Base-by-base conservation (phyloP, 768 basidiomycete genomes). In the Amylocystis lapponica region DNA sequence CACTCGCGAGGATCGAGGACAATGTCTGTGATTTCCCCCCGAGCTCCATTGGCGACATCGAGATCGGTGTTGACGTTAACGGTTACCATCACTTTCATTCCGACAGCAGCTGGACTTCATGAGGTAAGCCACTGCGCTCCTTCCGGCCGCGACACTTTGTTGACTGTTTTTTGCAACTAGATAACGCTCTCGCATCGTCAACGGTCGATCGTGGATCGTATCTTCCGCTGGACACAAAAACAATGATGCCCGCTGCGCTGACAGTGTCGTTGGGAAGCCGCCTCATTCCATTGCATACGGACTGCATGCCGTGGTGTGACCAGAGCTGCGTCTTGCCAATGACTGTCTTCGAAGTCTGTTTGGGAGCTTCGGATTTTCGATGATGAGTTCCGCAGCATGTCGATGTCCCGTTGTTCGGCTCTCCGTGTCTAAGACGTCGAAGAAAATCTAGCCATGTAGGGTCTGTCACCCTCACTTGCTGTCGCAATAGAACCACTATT, bases 21-120 rank as follows among this genome's bases (percentile, higher is more conserved):
- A n/a, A 70, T 68, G 27, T 57, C 59, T 0, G 55, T 45, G 1
- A 70, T 60, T 11, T 50, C 47, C 0, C 67, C 66, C 1, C 59
- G 20, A 0, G 66, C 52, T 0, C 72, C 66, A 37, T 72, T 73
- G 1, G 70, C 60, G 0, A 74, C 37, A 27, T 71, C 70, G 0
- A 65, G 49, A 21, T 71, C 66, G 0, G 66, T 70, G n/a, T 67
- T 60, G 0, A 73, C 42, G 29, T 72, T 71, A 2, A 32, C 37
- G 1, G 62, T 68, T 0, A 71, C 64, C 64, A 72, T 64, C 0
- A 66, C 65, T 36, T 63, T 59, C 65, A 70, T 68, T 0, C 69
- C 66, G 3, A 67, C 25, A 0, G 59, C 51, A 63, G 2, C 29
- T 58, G 46, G 0, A 67, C 39, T 0, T 17, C 14, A 2, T 58